Base-by-base conservation (phyloP, 2,329 filamentous ascomycete species). In the Colletotrichum tofieldiae region DNA sequence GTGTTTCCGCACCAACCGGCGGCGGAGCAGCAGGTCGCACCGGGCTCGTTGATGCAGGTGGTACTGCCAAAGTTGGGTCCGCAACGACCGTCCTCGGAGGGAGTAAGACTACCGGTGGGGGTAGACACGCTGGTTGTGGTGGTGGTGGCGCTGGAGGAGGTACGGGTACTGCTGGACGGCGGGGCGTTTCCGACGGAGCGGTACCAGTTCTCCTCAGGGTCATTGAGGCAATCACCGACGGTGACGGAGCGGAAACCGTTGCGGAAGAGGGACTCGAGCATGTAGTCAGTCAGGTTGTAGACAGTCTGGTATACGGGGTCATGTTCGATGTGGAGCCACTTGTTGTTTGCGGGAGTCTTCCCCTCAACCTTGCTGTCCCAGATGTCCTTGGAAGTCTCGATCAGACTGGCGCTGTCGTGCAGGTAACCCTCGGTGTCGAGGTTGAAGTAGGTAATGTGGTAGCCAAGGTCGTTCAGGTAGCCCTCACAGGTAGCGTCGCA, bases 171-270 rank as follows among this genome's bases (percentile, higher is more conserved):
- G 45, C 62, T 60, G 14, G 69, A 29, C 8, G 68, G 55, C 3
- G 73, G 54, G 1, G 51, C 52, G 2, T 60, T 55, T 6, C 64
- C 67, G 1, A 82, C 79, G 75, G 65, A 52, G 60, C 86, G 84
- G 78, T 91, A 91, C 89, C 89, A 91, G 76, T 86, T 84, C 56
- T 81, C 83, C 9, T 79, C 75, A 8, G 86, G 80, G 75, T 91
- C 88, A 14, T 84, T 83, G 20, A 91, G 82, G 76, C 89, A 91
- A 70, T 90, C 84, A 1, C 86, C 86, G 23, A 88, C 83, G 4
- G 86, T 86, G 52, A 87, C 86, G 68, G 81, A 83, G 56, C 76
- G 76, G 63, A 81, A 82, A 1, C 85, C 85, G 55, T 83, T 79
- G 14, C 74, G 74, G 52, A 80, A 78, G 39, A 87, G 78, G 41